Evolutionary conservation across 83 land plant genomes (phyloP).

Genomic region (Diphasiastrum complanatum): DNA sequence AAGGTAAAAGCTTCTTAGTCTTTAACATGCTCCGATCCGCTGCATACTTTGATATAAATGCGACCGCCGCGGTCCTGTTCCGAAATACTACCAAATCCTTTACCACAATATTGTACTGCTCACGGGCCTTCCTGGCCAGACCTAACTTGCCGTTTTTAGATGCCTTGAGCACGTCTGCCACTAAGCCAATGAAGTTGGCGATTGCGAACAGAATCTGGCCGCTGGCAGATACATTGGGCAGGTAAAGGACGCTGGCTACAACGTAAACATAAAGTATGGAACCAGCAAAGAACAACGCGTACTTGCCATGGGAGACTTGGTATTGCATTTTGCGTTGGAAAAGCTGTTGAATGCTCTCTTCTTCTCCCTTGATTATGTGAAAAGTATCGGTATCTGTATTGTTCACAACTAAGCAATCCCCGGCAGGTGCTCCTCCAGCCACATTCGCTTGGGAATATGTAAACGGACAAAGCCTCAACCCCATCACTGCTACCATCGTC

Average conservation of each 20-base stretch:
- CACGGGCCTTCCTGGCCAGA: conserved; percentile 9
- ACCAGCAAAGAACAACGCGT: not conserved
- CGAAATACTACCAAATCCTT: conserved; percentile 6
- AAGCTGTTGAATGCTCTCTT: conserved; percentile 3
- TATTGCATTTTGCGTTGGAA: conserved; percentile 4
- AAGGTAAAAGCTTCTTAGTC: not conserved
- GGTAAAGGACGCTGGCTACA: conserved; percentile 2
- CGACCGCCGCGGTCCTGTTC: not conserved
- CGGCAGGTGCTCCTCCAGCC: conserved; percentile 1
- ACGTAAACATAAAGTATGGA: conserved; percentile 1
- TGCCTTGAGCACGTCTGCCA: conserved; percentile 9
- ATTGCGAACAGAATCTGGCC: conserved; percentile 2
- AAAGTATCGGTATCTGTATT: not conserved
- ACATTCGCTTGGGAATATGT: conserved; percentile 2
- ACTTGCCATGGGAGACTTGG: conserved; percentile 1
- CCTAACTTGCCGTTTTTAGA: conserved; percentile 13
- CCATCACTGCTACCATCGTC: not conserved
- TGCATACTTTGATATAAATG: not conserved
- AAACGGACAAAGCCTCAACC: not conserved
- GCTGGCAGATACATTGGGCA: conserved; percentile 4
- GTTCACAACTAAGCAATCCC: not conserved
- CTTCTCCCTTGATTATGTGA: conserved; percentile 9
- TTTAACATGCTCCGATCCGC: not conserved
- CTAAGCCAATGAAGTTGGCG: conserved; percentile 6
- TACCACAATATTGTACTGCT: not conserved